Evolutionary conservation across 192 early-diverging fungal species (phyloP).

Genomic region (Coemansia sp.): DNA sequence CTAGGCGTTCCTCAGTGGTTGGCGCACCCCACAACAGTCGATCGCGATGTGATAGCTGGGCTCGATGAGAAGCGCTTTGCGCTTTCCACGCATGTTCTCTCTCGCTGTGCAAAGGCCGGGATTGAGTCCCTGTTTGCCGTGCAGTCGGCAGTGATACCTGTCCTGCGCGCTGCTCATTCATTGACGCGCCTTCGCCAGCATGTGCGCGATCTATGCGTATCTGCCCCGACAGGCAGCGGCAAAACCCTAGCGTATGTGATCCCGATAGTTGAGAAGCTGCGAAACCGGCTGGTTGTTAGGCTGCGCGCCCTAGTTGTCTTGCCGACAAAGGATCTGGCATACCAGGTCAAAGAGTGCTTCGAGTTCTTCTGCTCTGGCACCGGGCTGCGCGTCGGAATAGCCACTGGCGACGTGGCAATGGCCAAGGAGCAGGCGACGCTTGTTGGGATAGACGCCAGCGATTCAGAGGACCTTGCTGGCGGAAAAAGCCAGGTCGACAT

Average conservation of each 20-base stretch:
- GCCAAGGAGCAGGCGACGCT: slow-evolving; percentile 63
- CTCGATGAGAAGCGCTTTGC: slow-evolving; percentile 55
- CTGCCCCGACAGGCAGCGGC: slow-evolving; percentile 92
- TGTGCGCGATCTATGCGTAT: slow-evolving; percentile 88
- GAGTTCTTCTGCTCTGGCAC: slow-evolving; percentile 75
- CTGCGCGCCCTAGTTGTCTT: slow-evolving; percentile 86
- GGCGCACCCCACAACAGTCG: slow-evolving; percentile 70
- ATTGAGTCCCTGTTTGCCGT: slow-evolving; percentile 83
- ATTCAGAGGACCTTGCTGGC: slow-evolving; percentile 30
- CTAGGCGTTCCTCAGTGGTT: slow-evolving; percentile 91
- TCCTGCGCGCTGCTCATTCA: slow-evolving; percentile 64
- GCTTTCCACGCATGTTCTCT: slow-evolving; percentile 63
- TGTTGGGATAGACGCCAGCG: slow-evolving; percentile 26
- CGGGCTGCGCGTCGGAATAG: slow-evolving; percentile 66
- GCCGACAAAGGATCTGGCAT: slow-evolving; percentile 89
- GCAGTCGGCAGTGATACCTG: slow-evolving; percentile 81
- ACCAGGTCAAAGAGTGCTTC: slow-evolving; percentile 85
- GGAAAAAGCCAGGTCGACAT: slow-evolving; percentile 78
- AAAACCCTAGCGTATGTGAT: slow-evolving; percentile 96
- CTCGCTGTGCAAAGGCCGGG: slow-evolving; percentile 61
- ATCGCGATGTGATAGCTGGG: slow-evolving; percentile 56
- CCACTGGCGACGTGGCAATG: slow-evolving; percentile 77
- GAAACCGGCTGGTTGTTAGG: slow-evolving; percentile 69
- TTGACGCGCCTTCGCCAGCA: slow-evolving; percentile 67
- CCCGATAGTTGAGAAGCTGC: slow-evolving; percentile 84